Conservation (phyloP, 345 rosid genomes). For the Viola odorata region DNA sequence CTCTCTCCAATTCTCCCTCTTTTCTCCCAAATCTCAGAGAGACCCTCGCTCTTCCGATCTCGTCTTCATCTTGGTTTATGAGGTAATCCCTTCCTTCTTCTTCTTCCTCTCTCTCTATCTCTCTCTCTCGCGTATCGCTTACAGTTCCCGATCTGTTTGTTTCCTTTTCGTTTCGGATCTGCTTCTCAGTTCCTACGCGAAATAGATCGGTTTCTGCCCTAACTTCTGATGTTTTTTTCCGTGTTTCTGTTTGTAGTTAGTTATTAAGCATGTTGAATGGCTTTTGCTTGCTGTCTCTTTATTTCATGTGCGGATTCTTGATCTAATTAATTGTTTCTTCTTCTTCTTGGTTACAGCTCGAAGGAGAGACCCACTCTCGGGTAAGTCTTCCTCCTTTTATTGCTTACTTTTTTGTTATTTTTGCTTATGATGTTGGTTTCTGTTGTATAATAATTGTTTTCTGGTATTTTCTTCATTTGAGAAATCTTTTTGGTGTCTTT, state of each 20-base stretch:
- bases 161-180: neutral
- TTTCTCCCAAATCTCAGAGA: neutral
- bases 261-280: too few relatives aligned
- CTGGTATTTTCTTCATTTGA: too few relatives aligned
- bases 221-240: neutral
- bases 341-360: slow-evolving; percentile 17
- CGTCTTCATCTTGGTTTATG: slow-evolving; percentile 28
- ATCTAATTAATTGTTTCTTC: neutral
- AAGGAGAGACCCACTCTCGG: slow-evolving; percentile 39
- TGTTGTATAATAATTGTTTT: too few relatives aligned
- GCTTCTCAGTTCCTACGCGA: too few relatives aligned
- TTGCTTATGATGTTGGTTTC: neutral
- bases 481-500: too few relatives aligned
- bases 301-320: neutral
- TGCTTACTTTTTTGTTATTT: neutral
- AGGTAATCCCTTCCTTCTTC: slow-evolving; percentile 4
- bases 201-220: too few relatives aligned
- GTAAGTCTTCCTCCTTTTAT: slow-evolving; percentile 2
- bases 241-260: neutral
- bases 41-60: slow-evolving; percentile 13
- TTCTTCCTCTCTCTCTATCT: neutral
- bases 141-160: neutral
- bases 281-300: neutral
- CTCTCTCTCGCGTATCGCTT: neutral
- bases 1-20: neutral